phyloP scores from a whole-genome alignment of 2,329 filamentous ascomycete species.

The Penicillium sp. region DNA sequence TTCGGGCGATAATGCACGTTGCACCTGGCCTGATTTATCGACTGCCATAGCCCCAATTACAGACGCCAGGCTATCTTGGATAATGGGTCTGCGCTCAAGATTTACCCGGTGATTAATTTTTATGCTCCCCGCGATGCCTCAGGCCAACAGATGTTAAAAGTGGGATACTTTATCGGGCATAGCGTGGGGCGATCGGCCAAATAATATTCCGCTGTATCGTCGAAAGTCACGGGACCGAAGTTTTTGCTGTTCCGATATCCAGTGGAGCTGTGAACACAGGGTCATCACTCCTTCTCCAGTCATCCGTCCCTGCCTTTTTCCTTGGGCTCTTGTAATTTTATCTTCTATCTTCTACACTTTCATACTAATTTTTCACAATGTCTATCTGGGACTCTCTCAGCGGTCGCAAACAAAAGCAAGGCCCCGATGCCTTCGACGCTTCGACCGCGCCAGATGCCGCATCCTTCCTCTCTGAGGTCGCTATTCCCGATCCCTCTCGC shows the following conservation, averaged over 20 bases:
- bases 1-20: conserved; percentile 14
- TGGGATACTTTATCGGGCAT: conserved; percentile 25
- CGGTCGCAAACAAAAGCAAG: conserved; percentile 58
- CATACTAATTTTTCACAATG: conserved; percentile 41
- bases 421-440: conserved; percentile 65
- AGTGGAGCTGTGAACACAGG: conserved; percentile 29
- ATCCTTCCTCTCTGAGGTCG: conserved; percentile 74
- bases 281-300: conserved; percentile 17
- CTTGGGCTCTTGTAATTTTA: conserved; percentile 27
- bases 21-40: conserved; percentile 16
- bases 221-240: conserved; percentile 40
- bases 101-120: conserved; percentile 14
- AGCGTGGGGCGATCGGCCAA: conserved; percentile 21
- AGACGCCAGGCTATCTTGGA: conserved; percentile 15
- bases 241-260: conserved; percentile 35
- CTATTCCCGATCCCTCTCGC: conserved; percentile 80
- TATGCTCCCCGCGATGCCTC: conserved; percentile 29
- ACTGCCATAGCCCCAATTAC: conserved; percentile 22
- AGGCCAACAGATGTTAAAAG: conserved; percentile 18
- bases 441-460: conserved; percentile 75
- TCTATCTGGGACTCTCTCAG: conserved; percentile 62
- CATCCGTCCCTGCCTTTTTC: conserved; percentile 21
- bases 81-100: conserved; percentile 5
- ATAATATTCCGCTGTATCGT: conserved; percentile 20
- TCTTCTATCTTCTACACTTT: conserved; percentile 20